These are phyloP conservation scores for Podochytrium sp. DNA, from an alignment of 192 early-diverging fungal genomes.

Conservation along the genomic window DNA sequence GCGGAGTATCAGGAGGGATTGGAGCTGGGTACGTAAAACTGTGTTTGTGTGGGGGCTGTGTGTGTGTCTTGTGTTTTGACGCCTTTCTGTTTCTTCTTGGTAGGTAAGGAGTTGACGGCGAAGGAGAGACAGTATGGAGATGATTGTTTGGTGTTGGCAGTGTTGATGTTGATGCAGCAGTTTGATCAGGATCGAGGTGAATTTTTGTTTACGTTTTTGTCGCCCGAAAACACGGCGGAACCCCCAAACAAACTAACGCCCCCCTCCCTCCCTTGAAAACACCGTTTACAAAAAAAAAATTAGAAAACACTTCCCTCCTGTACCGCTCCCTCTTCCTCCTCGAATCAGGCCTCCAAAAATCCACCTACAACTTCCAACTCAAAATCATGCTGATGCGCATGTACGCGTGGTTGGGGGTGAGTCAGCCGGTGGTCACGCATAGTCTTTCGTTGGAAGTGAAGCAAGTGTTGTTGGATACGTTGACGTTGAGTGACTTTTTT, in stretches of 20 bases:
- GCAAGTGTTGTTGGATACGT: conserved; percentile 88
- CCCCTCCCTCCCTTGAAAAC: not conserved
- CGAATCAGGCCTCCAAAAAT: conserved; percentile 74
- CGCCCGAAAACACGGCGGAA: not conserved
- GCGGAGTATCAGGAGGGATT: conserved; percentile 46
- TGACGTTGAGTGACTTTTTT: conserved; percentile 52
- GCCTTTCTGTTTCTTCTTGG: not conserved
- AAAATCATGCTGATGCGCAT: conserved; percentile 86
- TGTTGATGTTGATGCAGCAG: conserved; percentile 59
- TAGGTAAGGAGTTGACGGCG: conserved; percentile 53
- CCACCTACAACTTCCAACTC: conserved; percentile 82
- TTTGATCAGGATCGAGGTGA: conserved; percentile 37
- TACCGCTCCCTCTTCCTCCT: conserved; percentile 64
- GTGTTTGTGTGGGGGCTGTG: not conserved
- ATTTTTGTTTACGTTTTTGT: not conserved
- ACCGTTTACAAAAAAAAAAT: not conserved
- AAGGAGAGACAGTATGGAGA: conserved; percentile 81
- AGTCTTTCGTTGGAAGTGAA: conserved; percentile 85
- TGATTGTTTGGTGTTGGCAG: conserved; percentile 72
- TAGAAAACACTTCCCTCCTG: not conserved
- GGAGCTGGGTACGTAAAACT: conserved; percentile 45
- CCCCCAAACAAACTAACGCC: too few relatives aligned
- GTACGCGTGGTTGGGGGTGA: conserved; percentile 67
- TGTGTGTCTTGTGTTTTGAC: not conserved
- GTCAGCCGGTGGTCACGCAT: conserved; percentile 35